A percentile compares a stretch with the other conserved stretches of the same genome.
Conservation (phyloP, 805 yeast species). For the Schwanniomyces yamadae region DNA sequence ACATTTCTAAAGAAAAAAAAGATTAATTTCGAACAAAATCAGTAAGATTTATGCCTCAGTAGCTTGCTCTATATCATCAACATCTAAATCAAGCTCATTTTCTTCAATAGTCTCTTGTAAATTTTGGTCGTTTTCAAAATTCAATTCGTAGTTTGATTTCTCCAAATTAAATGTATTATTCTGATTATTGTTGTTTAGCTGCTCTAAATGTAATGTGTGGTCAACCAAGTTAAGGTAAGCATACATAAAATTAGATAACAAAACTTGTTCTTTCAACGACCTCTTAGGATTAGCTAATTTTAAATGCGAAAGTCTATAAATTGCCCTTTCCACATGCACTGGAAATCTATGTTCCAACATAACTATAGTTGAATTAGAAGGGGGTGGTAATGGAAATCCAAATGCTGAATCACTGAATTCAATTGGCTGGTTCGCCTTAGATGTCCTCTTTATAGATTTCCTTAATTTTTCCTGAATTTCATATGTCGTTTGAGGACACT, state of each 20-base stretch:
- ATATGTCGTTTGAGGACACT: conserved; percentile 30
- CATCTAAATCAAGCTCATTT: conserved; percentile 8
- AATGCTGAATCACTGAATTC: conserved; percentile 73
- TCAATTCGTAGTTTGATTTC: conserved; percentile 10
- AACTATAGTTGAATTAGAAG: conserved; percentile 69
- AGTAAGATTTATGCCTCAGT: too few species aligned
- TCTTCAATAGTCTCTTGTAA: conserved; percentile 3
- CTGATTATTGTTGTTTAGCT: conserved; percentile 41
- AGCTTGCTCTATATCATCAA: conserved; percentile 11
- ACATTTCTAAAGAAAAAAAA: too few species aligned
- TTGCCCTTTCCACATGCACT: conserved; percentile 93
- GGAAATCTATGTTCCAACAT: conserved; percentile 89
- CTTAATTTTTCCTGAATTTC: conserved; percentile 46
- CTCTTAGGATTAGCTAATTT: conserved; percentile 93
- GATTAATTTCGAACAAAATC: too few species aligned
- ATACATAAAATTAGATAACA: conserved; percentile 95
- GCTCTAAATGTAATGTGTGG: conserved; percentile 75
- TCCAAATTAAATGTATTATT: conserved; percentile 8
- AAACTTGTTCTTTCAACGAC: conserved; percentile 86
- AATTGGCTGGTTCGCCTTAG: conserved; percentile 45
- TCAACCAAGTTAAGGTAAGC: conserved; percentile 93
- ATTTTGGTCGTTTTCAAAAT: conserved; percentile 7
- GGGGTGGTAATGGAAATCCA: conserved; percentile 84
- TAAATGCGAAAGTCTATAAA: conserved; percentile 86
- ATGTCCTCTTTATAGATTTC: conserved; percentile 39